A percentile compares a stretch with the other conserved stretches of the same genome.
phyloP scores from a whole-genome alignment of 257 asterid species.

The Solanum rostratum region DNA sequence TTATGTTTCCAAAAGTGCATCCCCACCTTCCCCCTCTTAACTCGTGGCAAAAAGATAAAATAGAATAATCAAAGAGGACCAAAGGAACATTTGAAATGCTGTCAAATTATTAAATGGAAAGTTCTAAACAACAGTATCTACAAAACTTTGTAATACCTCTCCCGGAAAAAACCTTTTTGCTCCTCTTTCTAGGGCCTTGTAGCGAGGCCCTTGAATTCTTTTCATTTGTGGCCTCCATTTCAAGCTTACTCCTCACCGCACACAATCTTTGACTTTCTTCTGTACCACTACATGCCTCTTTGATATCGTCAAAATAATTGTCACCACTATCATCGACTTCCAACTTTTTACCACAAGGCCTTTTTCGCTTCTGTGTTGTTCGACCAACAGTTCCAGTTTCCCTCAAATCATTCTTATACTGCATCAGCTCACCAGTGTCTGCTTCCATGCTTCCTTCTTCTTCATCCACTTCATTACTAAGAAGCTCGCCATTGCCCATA shows the following conservation, averaged over 20 bases:
- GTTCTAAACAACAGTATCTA: not conserved
- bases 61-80: not conserved
- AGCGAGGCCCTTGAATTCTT: slow-evolving; percentile 30
- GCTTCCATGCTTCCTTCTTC: slow-evolving; percentile 81
- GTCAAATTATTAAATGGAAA: not conserved
- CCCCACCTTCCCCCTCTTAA: not conserved
- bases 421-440: slow-evolving; percentile 52
- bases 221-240: slow-evolving; percentile 15
- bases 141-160: slow-evolving; percentile 35
- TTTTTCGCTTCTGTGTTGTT: slow-evolving; percentile 25
- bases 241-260: slow-evolving; percentile 26
- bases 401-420: slow-evolving; percentile 28
- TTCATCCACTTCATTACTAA: slow-evolving; percentile 55
- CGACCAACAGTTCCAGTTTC: slow-evolving; percentile 22
- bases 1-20: not conserved
- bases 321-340: slow-evolving; percentile 36
- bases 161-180: slow-evolving; percentile 55
- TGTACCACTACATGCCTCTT: slow-evolving; percentile 81
- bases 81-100: not conserved
- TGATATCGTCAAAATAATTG: slow-evolving; percentile 46
- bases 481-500: slow-evolving; percentile 25
- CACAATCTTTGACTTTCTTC: slow-evolving; percentile 55
- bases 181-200: slow-evolving; percentile 51
- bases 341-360: slow-evolving; percentile 27
- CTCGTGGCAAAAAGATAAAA: not conserved